Conservation (phyloP, 1,284 basidiomycete species). For the Cutaneotrichosporon dermatis region DNA sequence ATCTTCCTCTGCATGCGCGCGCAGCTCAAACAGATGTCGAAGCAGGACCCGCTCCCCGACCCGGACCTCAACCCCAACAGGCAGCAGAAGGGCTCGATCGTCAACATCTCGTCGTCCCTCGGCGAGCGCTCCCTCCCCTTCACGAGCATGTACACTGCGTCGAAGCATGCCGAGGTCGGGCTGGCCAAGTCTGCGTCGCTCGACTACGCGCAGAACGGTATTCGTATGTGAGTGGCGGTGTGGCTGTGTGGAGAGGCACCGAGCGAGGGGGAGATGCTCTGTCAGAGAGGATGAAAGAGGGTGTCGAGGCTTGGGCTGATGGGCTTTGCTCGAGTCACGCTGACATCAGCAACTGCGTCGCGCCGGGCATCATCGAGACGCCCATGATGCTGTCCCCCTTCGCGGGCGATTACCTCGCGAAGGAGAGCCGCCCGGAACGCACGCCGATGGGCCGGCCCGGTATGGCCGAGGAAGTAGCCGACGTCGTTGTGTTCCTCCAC, state of each 20-base stretch:
- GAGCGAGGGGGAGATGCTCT: too few species aligned
- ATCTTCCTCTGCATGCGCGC: slow-evolving; percentile 16
- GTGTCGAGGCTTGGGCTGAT: too few species aligned
- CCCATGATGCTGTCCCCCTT: slow-evolving; percentile 22
- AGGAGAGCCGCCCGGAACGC: slow-evolving; percentile 15
- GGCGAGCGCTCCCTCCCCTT: background rate
- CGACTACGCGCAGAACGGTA: slow-evolving; percentile 13
- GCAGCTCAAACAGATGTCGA: slow-evolving; percentile 14
- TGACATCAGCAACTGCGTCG: slow-evolving; percentile 16
- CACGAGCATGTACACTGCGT: slow-evolving; percentile 1
- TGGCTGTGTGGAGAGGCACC: too few species aligned
- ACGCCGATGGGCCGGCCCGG: slow-evolving; percentile 30
- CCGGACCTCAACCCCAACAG: background rate
- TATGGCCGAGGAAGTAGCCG: slow-evolving; percentile 31
- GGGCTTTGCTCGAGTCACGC: background rate
- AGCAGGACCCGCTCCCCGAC: slow-evolving; percentile 7
- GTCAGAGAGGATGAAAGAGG: too few species aligned
- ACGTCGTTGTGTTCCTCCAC: slow-evolving; percentile 29
- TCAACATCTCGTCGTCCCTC: slow-evolving; percentile 12
- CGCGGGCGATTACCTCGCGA: slow-evolving; percentile 12
- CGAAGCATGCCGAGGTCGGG: slow-evolving; percentile 19
- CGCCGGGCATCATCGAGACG: slow-evolving; percentile 17
- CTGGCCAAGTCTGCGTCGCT: slow-evolving; percentile 9
- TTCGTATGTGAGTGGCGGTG: slow-evolving; percentile 10
- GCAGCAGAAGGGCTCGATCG: slow-evolving; percentile 21